Evolutionary conservation across 2,329 filamentous ascomycete species (phyloP).

Genomic region (Aspergillus unguis): DNA sequence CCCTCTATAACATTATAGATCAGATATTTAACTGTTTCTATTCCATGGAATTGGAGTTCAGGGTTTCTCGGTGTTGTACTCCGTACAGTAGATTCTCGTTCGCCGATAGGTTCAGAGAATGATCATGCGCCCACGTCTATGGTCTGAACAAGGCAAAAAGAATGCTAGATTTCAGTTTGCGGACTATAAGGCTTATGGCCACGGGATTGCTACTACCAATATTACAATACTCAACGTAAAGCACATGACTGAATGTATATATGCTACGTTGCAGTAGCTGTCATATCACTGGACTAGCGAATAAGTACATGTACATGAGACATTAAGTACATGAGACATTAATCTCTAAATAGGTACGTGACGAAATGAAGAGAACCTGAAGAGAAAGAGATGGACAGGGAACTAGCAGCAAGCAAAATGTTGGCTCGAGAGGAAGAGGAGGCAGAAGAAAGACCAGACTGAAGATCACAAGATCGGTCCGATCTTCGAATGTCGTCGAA

Average conservation of each 20-base stretch:
- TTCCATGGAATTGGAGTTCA: too few species aligned
- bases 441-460: slow-evolving; percentile 4
- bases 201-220: too few species aligned
- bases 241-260: slow-evolving; percentile 5
- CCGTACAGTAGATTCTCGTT: too few species aligned
- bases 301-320: slow-evolving; percentile 15
- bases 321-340: slow-evolving; percentile 15
- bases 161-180: too few species aligned
- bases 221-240: too few species aligned
- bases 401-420: background rate
- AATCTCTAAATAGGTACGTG: slow-evolving; percentile 9
- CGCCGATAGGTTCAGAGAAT: too few species aligned
- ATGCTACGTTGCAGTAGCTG: slow-evolving; percentile 8
- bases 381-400: slow-evolving; percentile 1
- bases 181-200: too few species aligned
- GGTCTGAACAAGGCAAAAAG: too few species aligned
- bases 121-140: too few species aligned
- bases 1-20: background rate
- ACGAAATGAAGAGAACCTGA: slow-evolving; percentile 5
- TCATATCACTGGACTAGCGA: slow-evolving; percentile 4
- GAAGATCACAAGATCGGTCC: background rate
- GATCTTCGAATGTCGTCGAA: background rate
- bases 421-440: background rate
- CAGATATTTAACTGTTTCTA: too few species aligned
- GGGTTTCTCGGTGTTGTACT: too few species aligned